Percentiles rank a stretch among this genome's conserved stretches.
phyloP scores from a whole-genome alignment of 2,329 filamentous ascomycete genomes.

The Fusarium liriodendri region DNA sequence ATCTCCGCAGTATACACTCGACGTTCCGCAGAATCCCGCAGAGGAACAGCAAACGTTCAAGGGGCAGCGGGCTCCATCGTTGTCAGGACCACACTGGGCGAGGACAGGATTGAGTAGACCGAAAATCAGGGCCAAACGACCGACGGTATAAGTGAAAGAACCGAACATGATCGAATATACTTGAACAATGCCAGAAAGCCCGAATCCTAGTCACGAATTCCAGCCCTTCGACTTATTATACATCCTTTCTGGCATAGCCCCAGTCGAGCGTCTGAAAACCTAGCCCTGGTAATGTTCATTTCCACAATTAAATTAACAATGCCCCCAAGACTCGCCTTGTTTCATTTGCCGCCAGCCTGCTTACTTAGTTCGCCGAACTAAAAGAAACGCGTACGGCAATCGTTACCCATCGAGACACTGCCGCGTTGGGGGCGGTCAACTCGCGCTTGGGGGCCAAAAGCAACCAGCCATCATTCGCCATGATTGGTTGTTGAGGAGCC shows the following conservation, averaged over 20 bases:
- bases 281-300: neutral
- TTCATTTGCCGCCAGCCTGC: neutral
- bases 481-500: neutral
- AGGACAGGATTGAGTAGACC: neutral
- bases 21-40: slow-evolving; percentile 3
- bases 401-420: neutral
- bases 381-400: neutral
- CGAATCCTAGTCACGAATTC: neutral
- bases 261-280: neutral
- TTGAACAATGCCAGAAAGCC: neutral
- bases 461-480: neutral
- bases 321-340: neutral
- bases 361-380: neutral
- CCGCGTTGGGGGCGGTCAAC: neutral
- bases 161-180: neutral
- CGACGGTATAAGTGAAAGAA: neutral
- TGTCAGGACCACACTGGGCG: slow-evolving; percentile 8
- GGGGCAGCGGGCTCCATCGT: slow-evolving; percentile 3
- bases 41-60: slow-evolving; percentile 6
- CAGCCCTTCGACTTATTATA: neutral
- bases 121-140: slow-evolving; percentile 5
- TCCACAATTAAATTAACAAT: neutral
- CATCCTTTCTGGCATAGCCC: neutral
- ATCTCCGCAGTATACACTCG: slow-evolving; percentile 2
- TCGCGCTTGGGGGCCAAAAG: neutral